phyloP scores from a whole-genome alignment of 139 green algal genomes.

The Spirogloea muscicola region DNA sequence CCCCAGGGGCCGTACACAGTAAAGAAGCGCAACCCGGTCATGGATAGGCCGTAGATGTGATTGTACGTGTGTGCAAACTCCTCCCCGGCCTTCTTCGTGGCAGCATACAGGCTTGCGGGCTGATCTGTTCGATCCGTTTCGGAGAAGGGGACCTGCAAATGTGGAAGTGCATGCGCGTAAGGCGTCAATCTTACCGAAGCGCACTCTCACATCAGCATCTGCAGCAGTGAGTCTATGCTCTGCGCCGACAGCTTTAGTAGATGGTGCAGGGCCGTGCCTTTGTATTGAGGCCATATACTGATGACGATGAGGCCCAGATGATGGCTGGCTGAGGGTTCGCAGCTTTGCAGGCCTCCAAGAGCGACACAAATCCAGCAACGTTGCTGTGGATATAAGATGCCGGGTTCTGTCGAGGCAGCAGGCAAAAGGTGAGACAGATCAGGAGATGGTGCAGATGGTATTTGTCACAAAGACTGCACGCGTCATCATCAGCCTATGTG shows the following conservation, averaged over 20 bases:
- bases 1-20: conserved; percentile 63
- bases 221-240: too few species aligned
- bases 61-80: conserved; percentile 70
- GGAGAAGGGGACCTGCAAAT: conserved; percentile 55
- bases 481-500: too few species aligned
- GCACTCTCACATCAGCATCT: too few species aligned
- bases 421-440: too few species aligned
- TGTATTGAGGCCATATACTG: conserved; percentile 71
- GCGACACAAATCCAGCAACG: conserved; percentile 60
- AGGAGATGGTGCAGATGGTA: too few species aligned
- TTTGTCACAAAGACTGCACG: too few species aligned
- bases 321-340: conserved; percentile 57
- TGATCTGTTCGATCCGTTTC: conserved; percentile 61
- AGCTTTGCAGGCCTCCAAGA: conserved; percentile 66
- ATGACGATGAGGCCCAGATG: conserved; percentile 67
- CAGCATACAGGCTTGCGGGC: conserved; percentile 70
- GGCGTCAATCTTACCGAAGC: too few species aligned
- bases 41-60: conserved; percentile 64
- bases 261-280: too few species aligned
- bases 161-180: too few species aligned
- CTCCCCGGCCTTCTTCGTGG: conserved; percentile 66
- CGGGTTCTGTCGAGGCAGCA: too few species aligned
- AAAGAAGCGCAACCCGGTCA: conserved; percentile 58
- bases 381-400: conserved; percentile 68
- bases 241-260: too few species aligned